Evolutionary conservation across 1,139 yeast genomes (phyloP).

Genomic region (Sugiyamaella sp.): DNA sequence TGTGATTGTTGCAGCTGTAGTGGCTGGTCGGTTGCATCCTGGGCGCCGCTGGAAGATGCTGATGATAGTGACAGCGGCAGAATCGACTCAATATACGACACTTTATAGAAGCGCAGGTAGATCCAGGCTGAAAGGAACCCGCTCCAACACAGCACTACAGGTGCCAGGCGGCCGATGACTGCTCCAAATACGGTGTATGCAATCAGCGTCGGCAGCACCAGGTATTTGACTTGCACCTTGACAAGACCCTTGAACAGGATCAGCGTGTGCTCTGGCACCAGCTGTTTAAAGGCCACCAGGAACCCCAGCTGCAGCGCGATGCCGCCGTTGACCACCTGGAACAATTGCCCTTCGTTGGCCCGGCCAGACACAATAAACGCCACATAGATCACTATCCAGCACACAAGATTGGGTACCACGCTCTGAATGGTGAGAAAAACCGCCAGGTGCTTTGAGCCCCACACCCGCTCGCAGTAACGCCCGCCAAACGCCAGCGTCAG

Average conservation of each 20-base stretch:
- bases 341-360: slow-evolving; percentile 19
- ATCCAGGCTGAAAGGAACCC: slow-evolving; percentile 73
- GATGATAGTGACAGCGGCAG: slow-evolving; percentile 36
- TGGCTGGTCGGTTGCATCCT: slow-evolving; percentile 31
- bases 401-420: slow-evolving; percentile 52
- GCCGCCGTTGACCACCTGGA: slow-evolving; percentile 64
- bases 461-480: slow-evolving; percentile 53
- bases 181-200: slow-evolving; percentile 45
- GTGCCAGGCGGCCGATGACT: slow-evolving; percentile 24
- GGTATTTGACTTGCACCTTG: slow-evolving; percentile 65
- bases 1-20: slow-evolving; percentile 29
- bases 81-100: slow-evolving; percentile 42
- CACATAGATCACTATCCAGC: slow-evolving; percentile 17
- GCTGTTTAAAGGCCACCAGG: slow-evolving; percentile 82
- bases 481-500: slow-evolving; percentile 58
- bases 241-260: slow-evolving; percentile 64
- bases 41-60: slow-evolving; percentile 21
- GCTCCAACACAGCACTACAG: slow-evolving; percentile 60
- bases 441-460: slow-evolving; percentile 64
- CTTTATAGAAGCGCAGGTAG: slow-evolving; percentile 76
- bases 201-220: slow-evolving; percentile 64
- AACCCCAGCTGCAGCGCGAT: slow-evolving; percentile 72
- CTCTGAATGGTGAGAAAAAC: slow-evolving; percentile 62
- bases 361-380: slow-evolving; percentile 22
- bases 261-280: slow-evolving; percentile 85